Evolutionary conservation across 495 filamentous ascomycete species (phyloP).

Genomic region (Tuber borchii): DNA sequence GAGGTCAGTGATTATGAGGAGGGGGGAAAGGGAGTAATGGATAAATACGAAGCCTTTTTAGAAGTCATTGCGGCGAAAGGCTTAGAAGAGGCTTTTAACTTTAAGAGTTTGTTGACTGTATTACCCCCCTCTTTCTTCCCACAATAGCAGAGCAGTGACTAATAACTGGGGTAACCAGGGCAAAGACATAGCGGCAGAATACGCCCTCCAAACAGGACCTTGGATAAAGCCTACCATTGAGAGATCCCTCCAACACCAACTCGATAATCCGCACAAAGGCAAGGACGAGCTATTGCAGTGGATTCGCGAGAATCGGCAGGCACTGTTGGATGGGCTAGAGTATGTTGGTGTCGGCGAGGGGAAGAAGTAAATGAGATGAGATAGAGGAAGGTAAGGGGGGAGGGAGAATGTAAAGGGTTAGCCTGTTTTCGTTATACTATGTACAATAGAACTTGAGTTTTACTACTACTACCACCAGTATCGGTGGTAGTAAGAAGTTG

Average conservation of each 20-base stretch:
- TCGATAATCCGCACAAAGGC: slow-evolving; percentile 65
- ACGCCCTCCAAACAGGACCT: slow-evolving; percentile 55
- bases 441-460: neutral
- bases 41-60: slow-evolving; percentile 48
- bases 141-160: neutral
- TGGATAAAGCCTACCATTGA: slow-evolving; percentile 74
- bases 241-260: slow-evolving; percentile 73
- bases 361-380: neutral
- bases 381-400: neutral
- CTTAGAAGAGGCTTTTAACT: slow-evolving; percentile 45
- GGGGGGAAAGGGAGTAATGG: slow-evolving; percentile 24
- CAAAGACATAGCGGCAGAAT: slow-evolving; percentile 56
- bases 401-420: neutral
- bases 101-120: slow-evolving; percentile 28
- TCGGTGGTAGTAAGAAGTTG: neutral
- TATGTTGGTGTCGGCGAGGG: neutral
- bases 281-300: slow-evolving; percentile 58
- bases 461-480: neutral
- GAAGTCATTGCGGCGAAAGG: slow-evolving; percentile 45
- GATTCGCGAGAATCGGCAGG: slow-evolving; percentile 52
- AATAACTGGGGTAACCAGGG: slow-evolving; percentile 50
- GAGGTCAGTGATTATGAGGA: slow-evolving; percentile 8
- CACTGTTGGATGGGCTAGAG: neutral
- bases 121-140: neutral
- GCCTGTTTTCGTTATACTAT: neutral